Percentiles rank a stretch among this genome's conserved stretches.
These are phyloP conservation scores for Aspergillus diversus DNA, from an alignment of 495 filamentous ascomycete species.

Conservation along the genomic window DNA sequence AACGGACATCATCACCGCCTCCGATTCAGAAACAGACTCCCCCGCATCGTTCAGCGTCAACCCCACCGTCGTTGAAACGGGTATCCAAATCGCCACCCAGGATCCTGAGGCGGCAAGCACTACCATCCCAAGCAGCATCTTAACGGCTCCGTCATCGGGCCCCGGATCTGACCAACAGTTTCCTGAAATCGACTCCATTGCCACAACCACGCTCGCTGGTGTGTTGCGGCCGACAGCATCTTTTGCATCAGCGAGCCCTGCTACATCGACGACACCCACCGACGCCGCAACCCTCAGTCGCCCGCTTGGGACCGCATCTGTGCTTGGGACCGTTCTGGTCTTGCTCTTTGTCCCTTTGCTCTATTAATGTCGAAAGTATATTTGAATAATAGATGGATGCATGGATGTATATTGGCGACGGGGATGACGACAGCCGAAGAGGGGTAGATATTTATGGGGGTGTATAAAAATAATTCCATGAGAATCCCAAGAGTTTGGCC, in stretches of 20 bases:
- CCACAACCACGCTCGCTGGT: background rate
- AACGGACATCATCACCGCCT: constrained; percentile 33
- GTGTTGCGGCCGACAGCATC: background rate
- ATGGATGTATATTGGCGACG: background rate
- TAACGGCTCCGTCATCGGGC: constrained; percentile 8
- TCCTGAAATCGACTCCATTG: background rate
- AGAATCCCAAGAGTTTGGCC: no score
- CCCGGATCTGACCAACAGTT: background rate
- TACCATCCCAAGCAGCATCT: constrained; percentile 9
- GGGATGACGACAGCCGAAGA: background rate
- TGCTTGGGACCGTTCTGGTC: constrained; percentile 13
- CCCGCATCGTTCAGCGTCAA: constrained; percentile 22
- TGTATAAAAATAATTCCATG: no score
- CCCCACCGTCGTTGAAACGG: constrained; percentile 25
- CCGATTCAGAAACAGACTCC: constrained; percentile 21
- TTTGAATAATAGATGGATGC: background rate
- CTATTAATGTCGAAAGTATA: constrained; percentile 2
- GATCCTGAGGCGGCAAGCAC: constrained; percentile 1
- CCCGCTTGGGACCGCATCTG: constrained; percentile 6
- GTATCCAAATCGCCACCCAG: constrained; percentile 10
- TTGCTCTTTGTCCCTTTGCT: constrained; percentile 2
- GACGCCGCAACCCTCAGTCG: constrained; percentile 2
- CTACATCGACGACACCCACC: constrained; percentile 14
- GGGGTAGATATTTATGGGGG: background rate
- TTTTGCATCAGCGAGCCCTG: background rate